Conservation (phyloP, 1,139 yeast genomes). For the Suhomyces bribrorum region DNA sequence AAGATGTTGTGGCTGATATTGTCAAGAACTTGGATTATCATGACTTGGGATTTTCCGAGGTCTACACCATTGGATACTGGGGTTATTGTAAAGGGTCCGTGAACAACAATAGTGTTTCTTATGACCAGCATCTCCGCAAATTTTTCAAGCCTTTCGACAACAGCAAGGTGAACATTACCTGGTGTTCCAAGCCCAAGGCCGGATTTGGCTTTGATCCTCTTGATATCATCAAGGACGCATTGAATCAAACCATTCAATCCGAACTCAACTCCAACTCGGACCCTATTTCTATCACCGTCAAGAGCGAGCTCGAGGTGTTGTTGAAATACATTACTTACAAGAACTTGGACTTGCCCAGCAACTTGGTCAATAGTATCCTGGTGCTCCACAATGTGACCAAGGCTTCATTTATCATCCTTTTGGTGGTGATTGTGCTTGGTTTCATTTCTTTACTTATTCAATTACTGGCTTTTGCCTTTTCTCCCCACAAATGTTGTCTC, state of each 20-base stretch:
- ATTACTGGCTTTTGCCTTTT: constrained; percentile 38
- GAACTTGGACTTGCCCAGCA: constrained; percentile 40
- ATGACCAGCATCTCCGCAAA: constrained; percentile 14
- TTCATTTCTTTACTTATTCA: constrained; percentile 41
- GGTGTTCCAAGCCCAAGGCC: constrained; percentile 55
- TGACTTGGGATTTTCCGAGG: constrained; percentile 56
- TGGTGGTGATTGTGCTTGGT: constrained; percentile 36
- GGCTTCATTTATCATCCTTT: constrained; percentile 21
- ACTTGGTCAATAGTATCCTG: constrained; percentile 33
- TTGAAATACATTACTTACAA: constrained; percentile 32
- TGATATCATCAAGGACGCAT: constrained; percentile 43
- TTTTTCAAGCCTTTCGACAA: constrained; percentile 30
- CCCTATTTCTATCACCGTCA: constrained; percentile 18
- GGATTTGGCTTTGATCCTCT: constrained; percentile 57
- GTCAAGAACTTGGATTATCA: constrained; percentile 17
- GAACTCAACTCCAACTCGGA: constrained; percentile 29
- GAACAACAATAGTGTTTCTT: constrained; percentile 14
- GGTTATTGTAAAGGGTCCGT: constrained; percentile 68
- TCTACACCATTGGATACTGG: constrained; percentile 67
- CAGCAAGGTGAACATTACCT: constrained; percentile 46
- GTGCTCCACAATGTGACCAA: constrained; percentile 36
- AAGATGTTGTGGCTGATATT: constrained; percentile 25
- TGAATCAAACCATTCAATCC: constrained; percentile 33
- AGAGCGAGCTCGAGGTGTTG: constrained; percentile 29
- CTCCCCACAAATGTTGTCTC: constrained; percentile 41